These are phyloP conservation scores for Petunia hybrid DNA, from an alignment of 305 asterid genomes.

Conservation along the genomic window DNA sequence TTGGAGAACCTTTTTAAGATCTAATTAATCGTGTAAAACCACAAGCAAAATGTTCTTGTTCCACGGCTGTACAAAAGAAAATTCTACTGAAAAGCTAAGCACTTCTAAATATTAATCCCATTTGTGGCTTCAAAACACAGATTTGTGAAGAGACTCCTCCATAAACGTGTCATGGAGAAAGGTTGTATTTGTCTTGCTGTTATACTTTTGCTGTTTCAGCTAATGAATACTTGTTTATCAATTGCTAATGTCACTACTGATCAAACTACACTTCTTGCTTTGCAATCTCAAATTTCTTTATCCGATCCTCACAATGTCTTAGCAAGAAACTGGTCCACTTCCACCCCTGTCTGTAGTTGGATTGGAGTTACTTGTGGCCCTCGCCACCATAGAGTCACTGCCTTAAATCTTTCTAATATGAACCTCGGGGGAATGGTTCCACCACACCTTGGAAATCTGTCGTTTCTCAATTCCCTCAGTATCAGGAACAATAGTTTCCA, in stretches of 20 bases:
- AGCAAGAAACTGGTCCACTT: conserved; percentile 21
- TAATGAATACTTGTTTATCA: not conserved
- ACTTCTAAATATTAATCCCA: not conserved
- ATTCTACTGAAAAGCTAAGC: not conserved
- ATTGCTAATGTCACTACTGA: not conserved
- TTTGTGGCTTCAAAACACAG: not conserved
- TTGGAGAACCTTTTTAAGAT: not conserved
- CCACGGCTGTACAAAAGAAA: not conserved
- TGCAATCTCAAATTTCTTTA: conserved; percentile 28
- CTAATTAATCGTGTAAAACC: not conserved
- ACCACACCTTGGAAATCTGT: conserved; percentile 31
- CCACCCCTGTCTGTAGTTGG: conserved; percentile 24
- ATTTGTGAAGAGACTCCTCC: not conserved
- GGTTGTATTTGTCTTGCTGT: not conserved
- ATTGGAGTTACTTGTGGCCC: conserved; percentile 29
- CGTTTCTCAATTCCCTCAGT: conserved; percentile 24
- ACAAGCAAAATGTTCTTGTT: not conserved
- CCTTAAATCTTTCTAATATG: conserved; percentile 24
- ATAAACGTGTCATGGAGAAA: not conserved
- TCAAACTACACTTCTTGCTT: conserved; percentile 24
- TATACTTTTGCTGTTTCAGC: not conserved
- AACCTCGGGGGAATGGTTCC: conserved; percentile 28
- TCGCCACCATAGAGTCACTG: conserved; percentile 32
- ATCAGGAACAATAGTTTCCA: conserved; percentile 22
- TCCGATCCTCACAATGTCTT: not conserved